Conservation (phyloP, 305 asterid species). For the Solanum chacoense region DNA sequence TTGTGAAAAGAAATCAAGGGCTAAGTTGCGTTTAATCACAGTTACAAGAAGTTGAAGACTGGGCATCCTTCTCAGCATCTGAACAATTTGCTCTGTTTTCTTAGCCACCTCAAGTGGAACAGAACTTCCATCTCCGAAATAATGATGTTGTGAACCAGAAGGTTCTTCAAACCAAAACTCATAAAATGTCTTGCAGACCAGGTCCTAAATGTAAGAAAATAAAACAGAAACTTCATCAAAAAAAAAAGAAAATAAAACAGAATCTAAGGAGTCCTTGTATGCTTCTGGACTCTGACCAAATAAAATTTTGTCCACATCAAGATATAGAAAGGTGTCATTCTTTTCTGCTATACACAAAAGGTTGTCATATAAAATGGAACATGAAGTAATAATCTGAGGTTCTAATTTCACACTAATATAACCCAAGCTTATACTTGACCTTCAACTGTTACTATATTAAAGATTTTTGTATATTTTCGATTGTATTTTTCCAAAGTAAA, state of each 20-base stretch:
- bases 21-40: slow-evolving; percentile 73
- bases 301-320: slow-evolving; percentile 1
- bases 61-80: slow-evolving; percentile 73
- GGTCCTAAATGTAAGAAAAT: slow-evolving; percentile 47
- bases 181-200: slow-evolving; percentile 96
- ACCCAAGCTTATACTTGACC: neutral
- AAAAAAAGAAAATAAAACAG: slow-evolving; percentile 1
- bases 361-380: neutral
- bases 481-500: neutral
- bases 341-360: neutral
- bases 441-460: neutral
- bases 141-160: slow-evolving; percentile 46
- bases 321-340: neutral
- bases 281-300: neutral
- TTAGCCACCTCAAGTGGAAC: slow-evolving; percentile 86
- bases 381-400: neutral
- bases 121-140: slow-evolving; percentile 82
- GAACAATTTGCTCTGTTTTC: slow-evolving; percentile 95
- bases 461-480: neutral
- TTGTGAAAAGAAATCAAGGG: slow-evolving; percentile 98
- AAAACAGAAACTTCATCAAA: too few species aligned
- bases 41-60: slow-evolving; percentile 71
- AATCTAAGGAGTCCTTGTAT: neutral
- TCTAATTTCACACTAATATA: neutral
- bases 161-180: slow-evolving; percentile 99